phyloP scores from a whole-genome alignment of 208 protist species.

The Trypanosomatidae sp. region DNA sequence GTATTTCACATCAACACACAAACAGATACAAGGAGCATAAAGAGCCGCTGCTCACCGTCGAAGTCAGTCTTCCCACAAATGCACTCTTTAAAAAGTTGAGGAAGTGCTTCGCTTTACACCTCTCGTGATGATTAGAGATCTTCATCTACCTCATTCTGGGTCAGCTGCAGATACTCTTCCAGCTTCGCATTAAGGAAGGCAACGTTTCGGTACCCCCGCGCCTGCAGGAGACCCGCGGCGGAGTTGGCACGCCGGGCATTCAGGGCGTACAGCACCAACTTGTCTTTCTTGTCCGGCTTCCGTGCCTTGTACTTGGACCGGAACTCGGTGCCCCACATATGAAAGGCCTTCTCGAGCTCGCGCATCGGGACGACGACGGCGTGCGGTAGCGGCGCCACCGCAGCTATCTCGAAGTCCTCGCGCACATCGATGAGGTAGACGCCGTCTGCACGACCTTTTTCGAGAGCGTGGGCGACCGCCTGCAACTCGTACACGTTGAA shows the following conservation, averaged over 20 bases:
- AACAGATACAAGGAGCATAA: too few relatives aligned
- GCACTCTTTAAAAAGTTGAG: too few relatives aligned
- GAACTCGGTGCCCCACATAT: conserved; percentile 47
- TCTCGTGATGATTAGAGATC: too few relatives aligned
- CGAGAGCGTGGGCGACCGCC: conserved; percentile 50
- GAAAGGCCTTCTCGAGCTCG: conserved; percentile 43
- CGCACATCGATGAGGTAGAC: conserved; percentile 65
- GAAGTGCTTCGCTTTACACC: not conserved
- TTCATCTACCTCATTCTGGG: conserved; percentile 30
- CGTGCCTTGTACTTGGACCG: conserved; percentile 47
- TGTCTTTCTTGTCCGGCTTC: conserved; percentile 48
- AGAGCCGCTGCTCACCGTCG: too few relatives aligned
- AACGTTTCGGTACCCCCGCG: conserved; percentile 31
- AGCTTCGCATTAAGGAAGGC: conserved; percentile 36
- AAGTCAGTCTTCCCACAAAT: too few relatives aligned
- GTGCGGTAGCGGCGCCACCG: conserved; percentile 41
- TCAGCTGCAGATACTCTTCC: conserved; percentile 37
- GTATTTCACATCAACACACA: too few relatives aligned
- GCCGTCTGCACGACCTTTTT: conserved; percentile 29
- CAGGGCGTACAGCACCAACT: conserved; percentile 55
- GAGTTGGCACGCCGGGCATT: conserved; percentile 35
- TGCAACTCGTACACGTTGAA: conserved; percentile 52
- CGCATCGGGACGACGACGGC: conserved; percentile 52
- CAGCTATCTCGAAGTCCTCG: conserved; percentile 49
- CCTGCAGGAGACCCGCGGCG: conserved; percentile 26